Conservation (phyloP, 2,329 filamentous ascomycete genomes). For the Exophiala aquamarina region DNA sequence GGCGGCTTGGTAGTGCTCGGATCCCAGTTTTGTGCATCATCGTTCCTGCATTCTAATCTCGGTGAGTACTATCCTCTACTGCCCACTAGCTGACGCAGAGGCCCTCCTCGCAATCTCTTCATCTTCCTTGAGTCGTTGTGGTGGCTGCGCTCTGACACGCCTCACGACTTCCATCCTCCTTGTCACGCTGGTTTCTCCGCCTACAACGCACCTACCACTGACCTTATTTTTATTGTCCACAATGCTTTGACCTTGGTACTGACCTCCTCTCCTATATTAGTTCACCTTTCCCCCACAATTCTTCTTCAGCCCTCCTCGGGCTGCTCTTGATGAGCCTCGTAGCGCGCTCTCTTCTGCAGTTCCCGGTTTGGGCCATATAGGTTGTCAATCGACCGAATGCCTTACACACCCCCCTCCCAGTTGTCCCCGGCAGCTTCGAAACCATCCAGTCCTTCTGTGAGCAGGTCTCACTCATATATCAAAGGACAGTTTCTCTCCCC, state of each 20-base stretch:
- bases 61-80: slow-evolving; percentile 17
- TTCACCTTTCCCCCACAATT: slow-evolving; percentile 11
- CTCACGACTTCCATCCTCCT: slow-evolving; percentile 6
- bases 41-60: slow-evolving; percentile 10
- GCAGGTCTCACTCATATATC: slow-evolving; percentile 52
- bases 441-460: slow-evolving; percentile 50
- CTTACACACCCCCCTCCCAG: slow-evolving; percentile 52
- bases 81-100: slow-evolving; percentile 4
- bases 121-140: neutral
- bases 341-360: slow-evolving; percentile 17
- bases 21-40: slow-evolving; percentile 3
- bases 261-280: slow-evolving; percentile 18
- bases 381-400: slow-evolving; percentile 41
- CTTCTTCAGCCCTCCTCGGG: slow-evolving; percentile 17
- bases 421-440: slow-evolving; percentile 60
- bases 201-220: slow-evolving; percentile 19
- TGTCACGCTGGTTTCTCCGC: slow-evolving; percentile 10
- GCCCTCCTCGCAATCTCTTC: slow-evolving; percentile 6
- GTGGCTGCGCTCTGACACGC: slow-evolving; percentile 16
- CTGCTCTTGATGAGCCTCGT: slow-evolving; percentile 28
- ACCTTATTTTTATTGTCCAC: slow-evolving; percentile 21
- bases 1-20: neutral
- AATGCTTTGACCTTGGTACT: slow-evolving; percentile 19
- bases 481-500: slow-evolving; percentile 19
- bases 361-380: slow-evolving; percentile 18